Evolutionary conservation across 306 rosid species (phyloP).

Genomic region (Begonia peltatifolia): DNA sequence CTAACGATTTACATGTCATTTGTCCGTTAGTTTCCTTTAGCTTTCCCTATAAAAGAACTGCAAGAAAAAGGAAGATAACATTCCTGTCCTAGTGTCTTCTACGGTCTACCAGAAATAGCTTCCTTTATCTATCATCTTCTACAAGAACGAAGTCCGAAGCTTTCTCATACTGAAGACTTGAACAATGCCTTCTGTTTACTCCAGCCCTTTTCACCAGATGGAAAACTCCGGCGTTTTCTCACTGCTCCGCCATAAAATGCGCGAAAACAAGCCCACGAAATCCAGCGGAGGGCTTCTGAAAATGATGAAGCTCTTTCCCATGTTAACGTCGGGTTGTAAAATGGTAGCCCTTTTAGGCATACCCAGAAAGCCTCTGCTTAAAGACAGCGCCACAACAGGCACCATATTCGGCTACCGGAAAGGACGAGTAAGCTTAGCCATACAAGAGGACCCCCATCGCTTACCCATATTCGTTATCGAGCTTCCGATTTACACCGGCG

Average conservation of each 20-base stretch:
- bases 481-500: constrained; percentile 60
- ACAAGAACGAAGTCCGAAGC: not conserved
- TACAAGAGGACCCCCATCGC: constrained; percentile 88
- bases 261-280: constrained; percentile 23
- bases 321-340: constrained; percentile 88
- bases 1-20: too few species aligned
- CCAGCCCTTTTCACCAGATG: constrained; percentile 65
- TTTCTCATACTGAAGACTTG: constrained; percentile 6
- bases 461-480: constrained; percentile 72
- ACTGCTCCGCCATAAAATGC: constrained; percentile 31
- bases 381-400: constrained; percentile 75
- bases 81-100: not conserved
- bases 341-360: constrained; percentile 83
- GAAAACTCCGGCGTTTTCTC: constrained; percentile 59
- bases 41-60: too few species aligned
- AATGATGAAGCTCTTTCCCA: constrained; percentile 74
- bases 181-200: constrained; percentile 52
- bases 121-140: constrained; percentile 7
- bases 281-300: constrained; percentile 51
- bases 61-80: too few species aligned
- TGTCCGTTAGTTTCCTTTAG: too few species aligned
- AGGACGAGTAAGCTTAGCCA: constrained; percentile 75
- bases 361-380: constrained; percentile 59
- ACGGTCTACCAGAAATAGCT: not conserved
- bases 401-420: constrained; percentile 79